Evolutionary conservation across 345 rosid genomes (phyloP), one percentile per base, ranked within the genome.

Genomic region (Raphanus raphanistrum): DNA sequence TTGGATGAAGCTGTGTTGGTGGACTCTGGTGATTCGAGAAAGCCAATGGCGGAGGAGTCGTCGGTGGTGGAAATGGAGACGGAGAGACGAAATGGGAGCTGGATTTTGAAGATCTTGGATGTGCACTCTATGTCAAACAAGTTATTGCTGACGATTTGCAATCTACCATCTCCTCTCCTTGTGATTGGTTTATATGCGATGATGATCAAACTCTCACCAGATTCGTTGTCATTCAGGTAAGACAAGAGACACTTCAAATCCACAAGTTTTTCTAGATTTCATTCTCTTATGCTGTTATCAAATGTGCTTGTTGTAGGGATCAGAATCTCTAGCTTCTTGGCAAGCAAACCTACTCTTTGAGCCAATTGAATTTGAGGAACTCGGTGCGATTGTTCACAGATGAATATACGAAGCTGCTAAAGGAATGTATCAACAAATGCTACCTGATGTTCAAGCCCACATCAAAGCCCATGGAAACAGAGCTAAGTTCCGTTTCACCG

Each of bases 391-490:
- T 10, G 92, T 89, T 66, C 98, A 92, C 50, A 87, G 96, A 86
- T 96, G 98, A n/a, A 92, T 92, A 48, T 92, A 92, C 35, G 94
- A 92, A 82, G 97, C 97, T 55, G 97, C 97, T 16, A 92, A 90
- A 85, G 97, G 97, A 16, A 90, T 92, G 58, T 92, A 90, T 73
- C 90, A 88, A 54, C 94, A 90, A 82, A 89, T 89, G 90, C 77
- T 92, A 85, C 96, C 97, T 50, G 92, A 90, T 82, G 87, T 90
- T 4, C 80, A 52, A 25, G 76, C 84, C 12, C 94, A 92, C 79
- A 72, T 92, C 11, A 79, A 85, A 68, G 73, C 88, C 13, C 76
- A 72, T 21, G 94, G 98, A 17, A 68, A 54, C 16, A 45, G 32
- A 7, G 91, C 98, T 28, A 82, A 85, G 65, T 86, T 90, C 66